Base-by-base conservation (phyloP, 2,329 filamentous ascomycete species). In the Aspergillus brunneoviolaceus region DNA sequence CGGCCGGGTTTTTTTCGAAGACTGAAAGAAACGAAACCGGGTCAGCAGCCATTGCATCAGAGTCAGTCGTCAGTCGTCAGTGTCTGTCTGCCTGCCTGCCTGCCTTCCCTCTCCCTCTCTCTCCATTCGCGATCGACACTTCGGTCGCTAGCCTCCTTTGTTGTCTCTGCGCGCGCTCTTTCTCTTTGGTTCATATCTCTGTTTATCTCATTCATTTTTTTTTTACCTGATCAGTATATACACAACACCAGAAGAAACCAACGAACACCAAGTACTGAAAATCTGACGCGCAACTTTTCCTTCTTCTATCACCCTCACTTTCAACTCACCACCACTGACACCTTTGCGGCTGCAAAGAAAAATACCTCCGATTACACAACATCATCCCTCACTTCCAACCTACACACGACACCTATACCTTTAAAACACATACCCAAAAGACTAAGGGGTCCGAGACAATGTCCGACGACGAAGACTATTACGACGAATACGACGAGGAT, bases 381-480 rank as follows among this genome's bases (percentile, higher is more conserved):
- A 27, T 27, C 3, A 35, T n/a, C 39, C 39, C 14, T n/a, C 39
- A 42, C 39, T n/a, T 42, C 2, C 39, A 12, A 39, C 51, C 27
- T 33, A n/a, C 19, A 21, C 7, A 7, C 19, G 25, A 14, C 33
- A 35, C 23, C 23, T 35, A 14, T 10, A 5, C 23, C 23, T 35
- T 35, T 10, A 5, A 23, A 42, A 5, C 49, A 51, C n/a, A 35
- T 21, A 39, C n/a, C 21, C 50, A 51, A 7, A n/a, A 31, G 52
- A 27, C 42, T 25, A 23, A 27, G 27, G 27, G 7, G 27, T 2
- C 6, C 7, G 27, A 27, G 7, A 27, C 27, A 27, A 76, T 76
- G 74, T 76, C 74, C 56, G 74, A 77, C 60, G 74, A 76, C 55
- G 74, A 77, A 50, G 72, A 74, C 5, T 74, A 70, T 51, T 73